A percentile compares a stretch with the other conserved stretches of the same genome.
phyloP scores from a whole-genome alignment of 2,329 filamentous ascomycete genomes.

The Parastagonospora avenae region DNA sequence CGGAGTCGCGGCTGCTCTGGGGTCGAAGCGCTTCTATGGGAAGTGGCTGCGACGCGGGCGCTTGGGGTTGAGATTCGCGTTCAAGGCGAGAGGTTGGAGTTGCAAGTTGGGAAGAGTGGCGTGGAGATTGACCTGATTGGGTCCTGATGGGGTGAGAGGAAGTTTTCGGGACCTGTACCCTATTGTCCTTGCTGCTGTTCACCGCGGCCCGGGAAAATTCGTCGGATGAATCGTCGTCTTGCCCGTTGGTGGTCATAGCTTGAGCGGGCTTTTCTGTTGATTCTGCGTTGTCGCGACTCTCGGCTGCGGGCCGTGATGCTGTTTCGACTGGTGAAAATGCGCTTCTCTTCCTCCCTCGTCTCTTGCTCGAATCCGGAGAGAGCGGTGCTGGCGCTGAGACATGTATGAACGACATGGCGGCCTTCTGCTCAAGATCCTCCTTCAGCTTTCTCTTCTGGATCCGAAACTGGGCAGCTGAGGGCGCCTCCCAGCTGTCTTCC shows the following conservation, averaged over 20 bases:
- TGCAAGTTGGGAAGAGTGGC: conserved; percentile 21
- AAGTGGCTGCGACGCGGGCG: conserved; percentile 21
- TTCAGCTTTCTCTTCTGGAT: conserved; percentile 24
- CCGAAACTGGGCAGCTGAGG: conserved; percentile 21
- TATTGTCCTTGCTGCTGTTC: conserved; percentile 23
- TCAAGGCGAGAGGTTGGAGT: conserved; percentile 29
- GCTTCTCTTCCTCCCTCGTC: conserved; percentile 20
- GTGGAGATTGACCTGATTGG: conserved; percentile 26
- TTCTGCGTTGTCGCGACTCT: conserved; percentile 27
- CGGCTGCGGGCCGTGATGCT: conserved; percentile 1
- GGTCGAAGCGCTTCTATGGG: conserved; percentile 16
- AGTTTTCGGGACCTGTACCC: conserved; percentile 44
- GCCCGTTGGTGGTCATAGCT: conserved; percentile 9
- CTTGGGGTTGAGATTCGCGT: conserved; percentile 22
- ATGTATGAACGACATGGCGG: conserved; percentile 27
- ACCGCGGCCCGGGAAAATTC: conserved; percentile 29
- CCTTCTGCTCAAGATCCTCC: conserved; percentile 28
- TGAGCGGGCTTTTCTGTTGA: conserved; percentile 26
- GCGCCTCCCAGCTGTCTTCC: conserved; percentile 40
- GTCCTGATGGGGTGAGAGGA: conserved; percentile 42
- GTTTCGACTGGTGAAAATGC: conserved; percentile 34
- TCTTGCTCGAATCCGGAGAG: conserved; percentile 14
- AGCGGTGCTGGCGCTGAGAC: conserved; percentile 33
- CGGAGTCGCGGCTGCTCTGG: conserved; percentile 41
- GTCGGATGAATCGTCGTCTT: conserved; percentile 37